Percentiles rank a stretch among this genome's conserved stretches.
These are phyloP conservation scores for Coemansia reversa DNA, from an alignment of 192 early-diverging fungal genomes.

Conservation along the genomic window DNA sequence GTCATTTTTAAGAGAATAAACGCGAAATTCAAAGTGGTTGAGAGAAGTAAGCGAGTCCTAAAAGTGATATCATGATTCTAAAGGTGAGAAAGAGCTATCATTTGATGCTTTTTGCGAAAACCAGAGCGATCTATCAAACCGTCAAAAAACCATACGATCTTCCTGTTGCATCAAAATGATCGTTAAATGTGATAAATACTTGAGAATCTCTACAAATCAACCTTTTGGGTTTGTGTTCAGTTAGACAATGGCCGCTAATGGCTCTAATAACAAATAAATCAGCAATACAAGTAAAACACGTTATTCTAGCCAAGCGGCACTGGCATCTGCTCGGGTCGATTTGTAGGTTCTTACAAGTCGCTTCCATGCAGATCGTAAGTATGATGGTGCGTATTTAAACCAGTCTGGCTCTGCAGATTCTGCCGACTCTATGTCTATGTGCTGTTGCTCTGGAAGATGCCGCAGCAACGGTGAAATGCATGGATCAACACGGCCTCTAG, in stretches of 20 bases:
- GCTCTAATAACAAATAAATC: not conserved
- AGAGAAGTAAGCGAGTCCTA: not conserved
- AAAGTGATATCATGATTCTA: no score
- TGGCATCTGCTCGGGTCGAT: not conserved
- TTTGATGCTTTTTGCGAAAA: no score
- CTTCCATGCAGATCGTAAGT: conserved; percentile 52
- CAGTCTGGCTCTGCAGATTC: conserved; percentile 42
- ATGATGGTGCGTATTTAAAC: conserved; percentile 50
- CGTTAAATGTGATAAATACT: no score
- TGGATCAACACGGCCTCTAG: conserved; percentile 37
- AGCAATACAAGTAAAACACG: not conserved
- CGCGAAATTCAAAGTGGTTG: not conserved
- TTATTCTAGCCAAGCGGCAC: not conserved
- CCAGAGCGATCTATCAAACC: no score
- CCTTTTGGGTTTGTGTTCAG: no score
- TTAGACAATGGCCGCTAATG: no score
- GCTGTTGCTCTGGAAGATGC: conserved; percentile 39
- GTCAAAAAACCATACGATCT: no score
- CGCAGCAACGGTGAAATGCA: conserved; percentile 49
- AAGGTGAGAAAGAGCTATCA: no score
- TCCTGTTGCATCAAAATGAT: no score
- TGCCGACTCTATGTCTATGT: conserved; percentile 14
- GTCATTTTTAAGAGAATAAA: not conserved
- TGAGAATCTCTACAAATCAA: no score
- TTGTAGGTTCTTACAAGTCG: conserved; percentile 41